Evolutionary conservation across 257 asterid species (phyloP), one percentile per base, ranked within the genome.

Genomic region (Sherardia arvensis): DNA sequence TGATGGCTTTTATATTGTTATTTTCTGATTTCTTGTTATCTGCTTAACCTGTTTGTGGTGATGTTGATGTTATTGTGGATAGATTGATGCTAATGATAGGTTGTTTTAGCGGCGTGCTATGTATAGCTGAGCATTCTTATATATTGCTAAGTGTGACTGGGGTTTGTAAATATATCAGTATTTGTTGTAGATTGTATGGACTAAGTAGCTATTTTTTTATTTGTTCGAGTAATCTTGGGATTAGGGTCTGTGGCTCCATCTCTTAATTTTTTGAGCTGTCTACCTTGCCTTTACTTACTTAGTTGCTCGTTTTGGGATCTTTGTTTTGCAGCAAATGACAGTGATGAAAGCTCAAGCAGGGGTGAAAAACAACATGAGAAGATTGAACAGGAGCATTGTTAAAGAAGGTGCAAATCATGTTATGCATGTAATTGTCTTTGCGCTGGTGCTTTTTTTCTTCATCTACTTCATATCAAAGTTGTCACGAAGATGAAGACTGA

Each of bases 281-380:
- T 4, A 25, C 47, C 59, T 47, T 28, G 59, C 68, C 23, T 20
- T n/a, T n/a, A n/a, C n/a, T n/a, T n/a, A 64, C 11, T 15, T 49
- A 17, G 27, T 49, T 20, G 5, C 59, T 48, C 6, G 25, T 43
- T 32, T 43, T 36, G 4, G 47, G 23, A 33, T 22, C 59, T 27
- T 69, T n/a, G 28, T 15, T 10, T 8, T 49, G 65, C 78, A 92
- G 95, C 99, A 92, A 92, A 89, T 85, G 95, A 92, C 95, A 12
- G 47, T 88, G 77, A 82, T 85, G 61, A 87, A 92, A 84, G 95
- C 95, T 77, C 98, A 88, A 69, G 97, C 98, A 53, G 98, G 98
- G 54, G 90, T 91, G 71, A 88, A 91, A 65, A 88, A 91, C 91
- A 91, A 88, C 80, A 80, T 88, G 95, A 81, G 90, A 78, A 83